A percentile compares a stretch with the other conserved stretches of the same genome.
Conservation (phyloP, 768 basidiomycete genomes). For the Suillus brevipes region DNA sequence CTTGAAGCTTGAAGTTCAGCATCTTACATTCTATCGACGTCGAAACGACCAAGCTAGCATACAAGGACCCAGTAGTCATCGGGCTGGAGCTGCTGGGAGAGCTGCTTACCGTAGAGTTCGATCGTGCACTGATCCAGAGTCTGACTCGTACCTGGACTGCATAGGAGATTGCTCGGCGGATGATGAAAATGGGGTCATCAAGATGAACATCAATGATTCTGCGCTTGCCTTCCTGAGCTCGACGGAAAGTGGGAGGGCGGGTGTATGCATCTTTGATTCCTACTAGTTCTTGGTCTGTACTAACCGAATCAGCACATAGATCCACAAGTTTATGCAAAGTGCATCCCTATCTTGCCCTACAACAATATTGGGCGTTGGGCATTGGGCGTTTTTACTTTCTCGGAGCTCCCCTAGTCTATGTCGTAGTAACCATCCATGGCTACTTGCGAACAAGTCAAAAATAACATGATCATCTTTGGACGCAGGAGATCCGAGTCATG, state of each 20-base stretch:
- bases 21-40: neutral
- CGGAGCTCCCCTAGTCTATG: too few relatives aligned
- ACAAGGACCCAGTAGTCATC: neutral
- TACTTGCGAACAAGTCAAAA: too few relatives aligned
- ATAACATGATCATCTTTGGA: too few relatives aligned
- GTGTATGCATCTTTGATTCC: slow-evolving; percentile 82
- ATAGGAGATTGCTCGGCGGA: slow-evolving; percentile 82
- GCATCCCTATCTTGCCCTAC: slow-evolving; percentile 61
- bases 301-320: slow-evolving; percentile 11
- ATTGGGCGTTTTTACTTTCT: too few relatives aligned
- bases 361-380: too few relatives aligned
- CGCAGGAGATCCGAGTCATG: too few relatives aligned
- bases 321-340: slow-evolving; percentile 4
- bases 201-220: slow-evolving; percentile 83
- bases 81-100: too few relatives aligned
- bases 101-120: too few relatives aligned
- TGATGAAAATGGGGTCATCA: slow-evolving; percentile 87
- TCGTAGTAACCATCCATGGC: too few relatives aligned
- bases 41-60: neutral
- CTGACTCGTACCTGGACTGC: too few relatives aligned
- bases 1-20: neutral
- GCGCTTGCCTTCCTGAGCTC: slow-evolving; percentile 65
- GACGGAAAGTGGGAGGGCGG: slow-evolving; percentile 69
- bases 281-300: slow-evolving; percentile 75
- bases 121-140: too few relatives aligned